A percentile compares a stretch with the other conserved stretches of the same genome.
Evolutionary conservation across 148 eudicot genomes (phyloP).

Genomic region (Chenopodium suecicum): DNA sequence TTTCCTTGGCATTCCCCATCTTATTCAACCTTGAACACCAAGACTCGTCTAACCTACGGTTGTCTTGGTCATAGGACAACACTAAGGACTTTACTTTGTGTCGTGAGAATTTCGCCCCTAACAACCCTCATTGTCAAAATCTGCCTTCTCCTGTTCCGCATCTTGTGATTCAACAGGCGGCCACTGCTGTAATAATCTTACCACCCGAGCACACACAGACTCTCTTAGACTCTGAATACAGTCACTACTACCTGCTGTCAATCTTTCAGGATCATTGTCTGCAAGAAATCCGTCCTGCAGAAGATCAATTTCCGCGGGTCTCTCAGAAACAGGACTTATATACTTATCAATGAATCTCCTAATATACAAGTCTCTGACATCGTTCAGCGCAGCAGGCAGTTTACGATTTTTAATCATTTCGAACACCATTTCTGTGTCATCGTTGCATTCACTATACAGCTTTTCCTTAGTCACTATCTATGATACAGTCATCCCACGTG

Average conservation of each 20-base stretch:
- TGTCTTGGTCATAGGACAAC: too few relatives aligned
- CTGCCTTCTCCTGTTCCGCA: too few relatives aligned
- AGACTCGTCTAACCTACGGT: too few relatives aligned
- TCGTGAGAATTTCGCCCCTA: too few relatives aligned
- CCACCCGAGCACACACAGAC: neutral
- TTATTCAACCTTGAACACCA: too few relatives aligned
- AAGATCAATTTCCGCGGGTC: slow-evolving; percentile 54
- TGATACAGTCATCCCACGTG: neutral
- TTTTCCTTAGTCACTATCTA: slow-evolving; percentile 24
- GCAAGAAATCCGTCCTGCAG: slow-evolving; percentile 55
- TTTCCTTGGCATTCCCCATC: too few relatives aligned
- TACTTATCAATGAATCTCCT: slow-evolving; percentile 62
- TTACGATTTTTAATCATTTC: slow-evolving; percentile 29
- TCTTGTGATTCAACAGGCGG: too few relatives aligned
- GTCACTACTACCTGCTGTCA: neutral
- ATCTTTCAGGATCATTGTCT: neutral
- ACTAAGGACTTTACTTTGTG: too few relatives aligned
- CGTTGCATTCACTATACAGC: slow-evolving; percentile 32
- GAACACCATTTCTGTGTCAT: neutral
- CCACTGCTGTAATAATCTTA: too few relatives aligned
- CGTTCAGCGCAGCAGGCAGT: slow-evolving; percentile 51
- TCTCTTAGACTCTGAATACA: neutral
- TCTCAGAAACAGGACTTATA: slow-evolving; percentile 46
- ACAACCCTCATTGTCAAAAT: too few relatives aligned
- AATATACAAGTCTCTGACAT: slow-evolving; percentile 55